Conservation (phyloP, 2,329 filamentous ascomycete genomes). For the Phoma herbarum region DNA sequence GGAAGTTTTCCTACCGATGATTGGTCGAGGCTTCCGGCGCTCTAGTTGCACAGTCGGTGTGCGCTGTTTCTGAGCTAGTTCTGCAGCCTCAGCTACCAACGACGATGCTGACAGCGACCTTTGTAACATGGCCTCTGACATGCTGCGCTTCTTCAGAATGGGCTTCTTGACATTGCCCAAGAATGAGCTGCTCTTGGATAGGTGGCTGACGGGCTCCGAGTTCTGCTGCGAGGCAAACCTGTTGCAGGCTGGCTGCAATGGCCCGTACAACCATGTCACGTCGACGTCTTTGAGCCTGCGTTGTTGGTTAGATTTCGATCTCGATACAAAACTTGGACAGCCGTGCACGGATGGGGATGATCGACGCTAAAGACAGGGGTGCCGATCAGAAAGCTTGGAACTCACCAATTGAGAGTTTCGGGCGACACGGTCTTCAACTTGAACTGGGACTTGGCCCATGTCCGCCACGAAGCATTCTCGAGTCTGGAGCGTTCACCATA, state of each 20-base stretch:
- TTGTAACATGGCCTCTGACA: conserved; percentile 95
- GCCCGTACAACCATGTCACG: conserved; percentile 97
- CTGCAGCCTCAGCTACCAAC: conserved; percentile 86
- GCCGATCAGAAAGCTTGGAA: conserved; percentile 39
- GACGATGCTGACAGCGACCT: conserved; percentile 88
- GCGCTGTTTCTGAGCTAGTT: conserved; percentile 86
- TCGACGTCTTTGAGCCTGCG: conserved; percentile 93
- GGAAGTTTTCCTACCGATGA: conserved; percentile 69
- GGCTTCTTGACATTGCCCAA: conserved; percentile 76
- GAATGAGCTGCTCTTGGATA: conserved; percentile 73
- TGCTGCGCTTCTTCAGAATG: conserved; percentile 94
- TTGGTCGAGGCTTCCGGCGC: conserved; percentile 61
- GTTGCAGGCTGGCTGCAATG: conserved; percentile 76
- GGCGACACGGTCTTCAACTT: conserved; percentile 86
- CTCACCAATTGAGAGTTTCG: conserved; percentile 91
- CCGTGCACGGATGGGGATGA: conserved; percentile 42
- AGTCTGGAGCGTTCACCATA: conserved; percentile 83
- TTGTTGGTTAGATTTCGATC: conserved; percentile 42
- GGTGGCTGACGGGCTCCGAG: conserved; percentile 61
- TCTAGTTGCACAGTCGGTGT: conserved; percentile 59
- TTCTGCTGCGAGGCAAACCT: conserved; percentile 60
- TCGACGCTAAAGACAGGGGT: conserved; percentile 36
- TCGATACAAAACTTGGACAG: conserved; percentile 8
- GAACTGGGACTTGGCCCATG: conserved; percentile 94
- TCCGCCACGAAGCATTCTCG: conserved; percentile 97